Evolutionary conservation across 1,284 basidiomycete genomes (phyloP).

Genomic region (Anthracocystis setariae): DNA sequence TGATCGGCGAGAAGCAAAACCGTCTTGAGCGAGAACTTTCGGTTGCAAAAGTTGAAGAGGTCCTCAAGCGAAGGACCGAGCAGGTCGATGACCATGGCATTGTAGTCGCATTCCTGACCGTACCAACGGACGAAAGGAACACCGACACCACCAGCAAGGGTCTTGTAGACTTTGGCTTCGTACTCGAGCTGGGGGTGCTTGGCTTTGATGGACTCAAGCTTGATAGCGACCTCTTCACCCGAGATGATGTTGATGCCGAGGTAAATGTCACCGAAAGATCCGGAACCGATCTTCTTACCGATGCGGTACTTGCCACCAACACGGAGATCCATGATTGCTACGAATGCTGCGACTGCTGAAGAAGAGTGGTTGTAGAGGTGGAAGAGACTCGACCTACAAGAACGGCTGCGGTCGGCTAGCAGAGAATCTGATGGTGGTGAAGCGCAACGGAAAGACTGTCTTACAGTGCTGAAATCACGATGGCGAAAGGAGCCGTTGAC

Average conservation of each 20-base stretch:
- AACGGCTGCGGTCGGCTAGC: constrained; percentile 4
- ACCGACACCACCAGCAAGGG: constrained; percentile 95
- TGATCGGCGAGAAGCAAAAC: constrained; percentile 96
- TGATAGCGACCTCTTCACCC: constrained; percentile 99
- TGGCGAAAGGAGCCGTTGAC: constrained; percentile 26
- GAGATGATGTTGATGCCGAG: constrained; percentile 99
- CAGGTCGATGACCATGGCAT: constrained; percentile 98
- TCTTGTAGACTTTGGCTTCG: constrained; percentile 76
- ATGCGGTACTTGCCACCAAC: constrained; percentile 95
- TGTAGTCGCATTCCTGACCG: constrained; percentile 99
- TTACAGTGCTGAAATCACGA: constrained; percentile 6
- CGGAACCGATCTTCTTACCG: constrained; percentile 99
- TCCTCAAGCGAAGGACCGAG: constrained; percentile 97
- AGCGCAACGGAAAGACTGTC: constrained; percentile 1
- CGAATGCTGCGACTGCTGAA: constrained; percentile 4
- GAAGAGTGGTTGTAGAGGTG: constrained; percentile 1
- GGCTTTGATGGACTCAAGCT: constrained; percentile 98
- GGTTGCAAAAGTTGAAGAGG: constrained; percentile 99
- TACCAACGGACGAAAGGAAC: constrained; percentile 99
- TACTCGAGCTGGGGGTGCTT: constrained; percentile 99
- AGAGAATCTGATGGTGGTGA: constrained; percentile 1
- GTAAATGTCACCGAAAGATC: constrained; percentile 99
- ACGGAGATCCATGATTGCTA: constrained; percentile 80
- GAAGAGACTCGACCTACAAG: constrained; percentile 8
- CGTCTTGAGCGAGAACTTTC: constrained; percentile 97